Evolutionary conservation across 257 asterid genomes (phyloP).

Genomic region (Salvia rosmarinus): DNA sequence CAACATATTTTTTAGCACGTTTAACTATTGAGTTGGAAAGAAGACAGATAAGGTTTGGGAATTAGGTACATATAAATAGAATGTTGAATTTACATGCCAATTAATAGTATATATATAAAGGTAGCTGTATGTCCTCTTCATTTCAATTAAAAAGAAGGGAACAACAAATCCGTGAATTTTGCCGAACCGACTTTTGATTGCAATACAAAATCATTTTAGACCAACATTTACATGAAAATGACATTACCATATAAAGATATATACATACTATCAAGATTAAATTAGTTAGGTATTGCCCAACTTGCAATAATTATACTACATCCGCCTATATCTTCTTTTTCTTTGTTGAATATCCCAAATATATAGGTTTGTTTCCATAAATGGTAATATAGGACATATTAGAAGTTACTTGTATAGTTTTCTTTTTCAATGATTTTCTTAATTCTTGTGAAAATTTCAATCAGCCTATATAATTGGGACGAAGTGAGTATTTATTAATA

Average conservation of each 20-base stretch:
- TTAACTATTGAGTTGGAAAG: not conserved
- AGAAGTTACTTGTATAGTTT: too few species aligned
- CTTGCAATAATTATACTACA: not conserved
- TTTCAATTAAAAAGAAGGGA: conserved; percentile 34
- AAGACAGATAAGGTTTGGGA: not conserved
- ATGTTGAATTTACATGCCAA: not conserved
- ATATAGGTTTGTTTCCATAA: too few species aligned
- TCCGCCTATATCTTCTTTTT: too few species aligned
- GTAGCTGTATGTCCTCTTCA: conserved; percentile 39
- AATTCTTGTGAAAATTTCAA: too few species aligned
- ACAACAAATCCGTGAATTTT: conserved; percentile 53
- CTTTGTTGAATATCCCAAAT: too few species aligned
- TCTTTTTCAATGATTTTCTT: too few species aligned
- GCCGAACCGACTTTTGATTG: conserved; percentile 52
- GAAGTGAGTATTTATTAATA: too few species aligned
- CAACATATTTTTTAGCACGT: not conserved
- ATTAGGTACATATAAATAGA: not conserved
- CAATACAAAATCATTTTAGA: conserved; percentile 35
- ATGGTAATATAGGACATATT: too few species aligned
- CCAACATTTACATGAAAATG: conserved; percentile 48
- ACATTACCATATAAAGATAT: conserved; percentile 31
- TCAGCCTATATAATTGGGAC: too few species aligned
- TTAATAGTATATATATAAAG: not conserved
- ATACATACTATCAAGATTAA: not conserved
- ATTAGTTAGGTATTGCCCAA: conserved; percentile 17